Percentiles rank a stretch among this genome's conserved stretches.
These are phyloP conservation scores for Metarhizium anisopliae DNA, from an alignment of 2,329 filamentous ascomycete genomes.

Conservation along the genomic window DNA sequence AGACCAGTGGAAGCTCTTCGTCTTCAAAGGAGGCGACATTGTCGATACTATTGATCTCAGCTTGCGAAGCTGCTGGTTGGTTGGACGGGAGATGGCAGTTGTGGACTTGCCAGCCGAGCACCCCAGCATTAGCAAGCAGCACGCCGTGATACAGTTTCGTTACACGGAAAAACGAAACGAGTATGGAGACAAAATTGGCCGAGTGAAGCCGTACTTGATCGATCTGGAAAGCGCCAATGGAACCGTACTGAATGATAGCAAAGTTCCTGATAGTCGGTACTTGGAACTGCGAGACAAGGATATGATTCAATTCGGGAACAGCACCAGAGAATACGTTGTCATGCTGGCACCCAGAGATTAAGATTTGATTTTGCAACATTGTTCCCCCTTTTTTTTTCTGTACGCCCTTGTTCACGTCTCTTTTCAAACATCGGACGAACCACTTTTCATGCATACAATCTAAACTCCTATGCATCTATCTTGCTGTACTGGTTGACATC, in stretches of 20 bases:
- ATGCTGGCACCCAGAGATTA: conserved; percentile 59
- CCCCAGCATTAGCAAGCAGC: conserved; percentile 89
- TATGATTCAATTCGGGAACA: conserved; percentile 78
- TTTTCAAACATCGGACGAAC: neutral
- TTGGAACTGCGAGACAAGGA: conserved; percentile 84
- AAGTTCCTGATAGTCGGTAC: conserved; percentile 67
- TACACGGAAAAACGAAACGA: conserved; percentile 77
- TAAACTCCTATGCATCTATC: neutral
- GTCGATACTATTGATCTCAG: conserved; percentile 74
- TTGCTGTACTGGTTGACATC: neutral
- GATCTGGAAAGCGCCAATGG: conserved; percentile 93
- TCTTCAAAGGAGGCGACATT: conserved; percentile 79
- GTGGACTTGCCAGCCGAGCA: conserved; percentile 82
- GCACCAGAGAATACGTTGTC: conserved; percentile 88
- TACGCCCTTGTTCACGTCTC: neutral
- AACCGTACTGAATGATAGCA: conserved; percentile 70
- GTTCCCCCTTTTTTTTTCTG: neutral
- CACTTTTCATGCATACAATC: neutral
- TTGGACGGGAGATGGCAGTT: conserved; percentile 72
- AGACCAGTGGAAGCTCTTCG: conserved; percentile 79
- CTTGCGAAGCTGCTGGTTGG: conserved; percentile 77
- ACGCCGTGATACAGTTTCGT: conserved; percentile 90
- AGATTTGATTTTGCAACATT: neutral
- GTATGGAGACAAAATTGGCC: conserved; percentile 73
- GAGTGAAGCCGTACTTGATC: conserved; percentile 79